A percentile compares a stretch with the other conserved stretches of the same genome.
Conservation (phyloP, 768 basidiomycete genomes). For the Mycena venus region DNA sequence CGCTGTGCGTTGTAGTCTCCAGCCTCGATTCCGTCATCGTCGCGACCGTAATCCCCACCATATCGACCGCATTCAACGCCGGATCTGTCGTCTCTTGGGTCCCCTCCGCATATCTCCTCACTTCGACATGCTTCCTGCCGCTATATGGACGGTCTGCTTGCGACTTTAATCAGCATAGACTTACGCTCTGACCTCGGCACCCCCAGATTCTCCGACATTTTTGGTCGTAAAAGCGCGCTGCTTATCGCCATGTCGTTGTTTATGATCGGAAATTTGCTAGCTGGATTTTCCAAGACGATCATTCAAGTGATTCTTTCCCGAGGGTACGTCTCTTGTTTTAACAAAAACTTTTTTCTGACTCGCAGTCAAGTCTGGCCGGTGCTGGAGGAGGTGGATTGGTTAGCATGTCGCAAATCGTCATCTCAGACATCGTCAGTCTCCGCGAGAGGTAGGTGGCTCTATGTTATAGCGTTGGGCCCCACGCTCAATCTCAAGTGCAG, state of each 20-base stretch:
- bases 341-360: not conserved
- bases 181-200: not conserved
- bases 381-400: constrained; percentile 80
- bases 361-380: constrained; percentile 59
- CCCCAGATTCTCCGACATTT: constrained; percentile 69
- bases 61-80: constrained; percentile 74
- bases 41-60: constrained; percentile 79
- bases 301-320: no score
- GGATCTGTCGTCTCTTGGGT: constrained; percentile 78
- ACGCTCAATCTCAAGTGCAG: no score
- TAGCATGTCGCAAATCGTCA: constrained; percentile 75
- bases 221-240: constrained; percentile 73
- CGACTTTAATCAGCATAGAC: not conserved
- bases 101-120: no score
- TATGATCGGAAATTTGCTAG: constrained; percentile 73
- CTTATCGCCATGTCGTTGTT: no score
- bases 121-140: no score
- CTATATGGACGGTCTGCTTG: constrained; percentile 61
- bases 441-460: no score
- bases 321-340: constrained; percentile 44
- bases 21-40: constrained; percentile 80
- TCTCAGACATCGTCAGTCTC: no score
- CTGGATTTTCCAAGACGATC: constrained; percentile 77
- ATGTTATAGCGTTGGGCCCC: no score
- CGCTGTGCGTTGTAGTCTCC: constrained; percentile 72